Evolutionary conservation across 2,329 filamentous ascomycete genomes (phyloP).

Genomic region (Dactylellina sp.): DNA sequence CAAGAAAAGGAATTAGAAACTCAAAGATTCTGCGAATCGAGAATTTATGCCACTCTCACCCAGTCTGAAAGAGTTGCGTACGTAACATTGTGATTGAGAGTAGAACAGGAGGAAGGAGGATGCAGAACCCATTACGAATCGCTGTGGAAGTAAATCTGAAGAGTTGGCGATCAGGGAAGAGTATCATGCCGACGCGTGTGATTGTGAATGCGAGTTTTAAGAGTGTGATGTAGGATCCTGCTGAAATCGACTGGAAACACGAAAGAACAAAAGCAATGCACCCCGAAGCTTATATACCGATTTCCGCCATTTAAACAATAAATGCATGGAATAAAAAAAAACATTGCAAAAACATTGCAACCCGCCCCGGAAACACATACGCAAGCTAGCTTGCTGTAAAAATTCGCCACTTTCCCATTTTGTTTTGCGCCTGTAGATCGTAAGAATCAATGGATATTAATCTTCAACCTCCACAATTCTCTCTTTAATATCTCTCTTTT

Average conservation of each 20-base stretch:
- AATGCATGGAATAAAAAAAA: background rate
- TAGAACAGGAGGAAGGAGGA: background rate
- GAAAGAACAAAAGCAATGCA: background rate
- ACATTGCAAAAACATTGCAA: background rate
- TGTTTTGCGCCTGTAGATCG: background rate
- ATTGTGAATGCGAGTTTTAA: background rate
- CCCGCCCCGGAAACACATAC: background rate
- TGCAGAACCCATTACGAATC: background rate
- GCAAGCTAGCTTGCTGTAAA: background rate
- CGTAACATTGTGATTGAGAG: slow-evolving; percentile 1
- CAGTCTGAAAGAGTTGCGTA: background rate
- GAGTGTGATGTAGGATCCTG: background rate
- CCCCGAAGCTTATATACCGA: slow-evolving; percentile 5
- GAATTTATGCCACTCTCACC: background rate
- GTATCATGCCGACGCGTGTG: background rate
- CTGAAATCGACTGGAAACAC: background rate
- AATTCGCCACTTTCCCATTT: background rate
- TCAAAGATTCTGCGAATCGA: background rate
- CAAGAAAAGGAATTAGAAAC: slow-evolving; percentile 17
- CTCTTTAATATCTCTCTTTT: slow-evolving; percentile 23
- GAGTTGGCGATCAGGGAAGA: background rate
- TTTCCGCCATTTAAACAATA: slow-evolving; percentile 6
- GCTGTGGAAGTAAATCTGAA: background rate
- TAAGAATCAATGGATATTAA: background rate
- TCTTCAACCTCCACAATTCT: slow-evolving; percentile 28